These are phyloP conservation scores for Auriscalpium microsporum DNA, from an alignment of 768 basidiomycete species.

Conservation along the genomic window DNA sequence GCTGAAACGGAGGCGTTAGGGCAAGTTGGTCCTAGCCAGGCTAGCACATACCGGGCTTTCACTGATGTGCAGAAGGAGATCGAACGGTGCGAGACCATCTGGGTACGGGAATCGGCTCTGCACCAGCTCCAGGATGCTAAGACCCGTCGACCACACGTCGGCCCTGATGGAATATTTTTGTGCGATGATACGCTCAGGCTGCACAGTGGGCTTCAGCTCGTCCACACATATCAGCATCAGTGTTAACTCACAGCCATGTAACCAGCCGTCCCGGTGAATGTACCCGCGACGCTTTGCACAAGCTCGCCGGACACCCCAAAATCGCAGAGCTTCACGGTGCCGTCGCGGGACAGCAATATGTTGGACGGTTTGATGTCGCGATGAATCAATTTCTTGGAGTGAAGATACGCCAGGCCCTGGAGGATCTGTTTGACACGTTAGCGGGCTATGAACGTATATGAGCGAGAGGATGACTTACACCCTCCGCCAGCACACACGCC, in stretches of 20 bases:
- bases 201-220: background rate
- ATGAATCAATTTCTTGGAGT: constrained; percentile 81
- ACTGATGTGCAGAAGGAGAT: constrained; percentile 78
- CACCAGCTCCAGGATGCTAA: constrained; percentile 83
- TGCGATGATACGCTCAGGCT: constrained; percentile 88
- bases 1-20: constrained; percentile 31
- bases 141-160: constrained; percentile 92
- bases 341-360: constrained; percentile 73
- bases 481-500: constrained; percentile 79
- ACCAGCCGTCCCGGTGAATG: constrained; percentile 88
- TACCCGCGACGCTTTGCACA: constrained; percentile 75
- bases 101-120: constrained; percentile 89
- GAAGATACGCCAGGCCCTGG: constrained; percentile 80
- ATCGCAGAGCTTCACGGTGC: constrained; percentile 82
- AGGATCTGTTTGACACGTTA: constrained; percentile 41
- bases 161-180: constrained; percentile 85
- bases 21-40: background rate
- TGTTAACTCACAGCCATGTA: constrained; percentile 82
- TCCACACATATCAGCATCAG: background rate
- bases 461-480: constrained; percentile 39
- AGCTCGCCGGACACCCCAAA: constrained; percentile 94
- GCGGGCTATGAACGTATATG: background rate
- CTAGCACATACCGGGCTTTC: constrained; percentile 46
- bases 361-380: constrained; percentile 88
- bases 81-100: constrained; percentile 74